Conservation (phyloP, 208 protist genomes). For the Leishmania tarentolae region DNA sequence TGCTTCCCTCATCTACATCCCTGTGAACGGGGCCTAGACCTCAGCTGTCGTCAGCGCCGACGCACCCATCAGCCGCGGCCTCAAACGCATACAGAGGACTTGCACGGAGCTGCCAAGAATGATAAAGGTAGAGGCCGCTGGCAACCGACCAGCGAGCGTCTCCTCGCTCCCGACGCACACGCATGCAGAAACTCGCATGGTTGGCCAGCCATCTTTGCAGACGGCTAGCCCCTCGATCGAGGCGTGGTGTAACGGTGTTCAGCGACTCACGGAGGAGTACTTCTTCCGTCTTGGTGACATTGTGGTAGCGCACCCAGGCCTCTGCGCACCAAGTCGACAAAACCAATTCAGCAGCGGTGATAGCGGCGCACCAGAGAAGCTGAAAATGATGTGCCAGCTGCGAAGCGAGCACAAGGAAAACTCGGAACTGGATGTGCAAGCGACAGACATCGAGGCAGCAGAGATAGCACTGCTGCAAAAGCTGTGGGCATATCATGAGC, state of each 20-base stretch:
- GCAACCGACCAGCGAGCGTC: background rate
- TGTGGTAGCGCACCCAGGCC: background rate
- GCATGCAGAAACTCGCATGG: background rate
- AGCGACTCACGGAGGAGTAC: constrained; percentile 18
- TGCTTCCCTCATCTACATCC: background rate
- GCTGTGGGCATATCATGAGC: constrained; percentile 9
- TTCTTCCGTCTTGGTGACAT: constrained; percentile 7
- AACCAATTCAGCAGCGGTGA: background rate
- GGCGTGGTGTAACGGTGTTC: constrained; percentile 8
- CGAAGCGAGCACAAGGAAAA: constrained; percentile 8
- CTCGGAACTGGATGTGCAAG: constrained; percentile 17
- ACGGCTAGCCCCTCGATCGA: background rate
- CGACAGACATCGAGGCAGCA: constrained; percentile 4
- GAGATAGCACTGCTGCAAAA: constrained; percentile 14
- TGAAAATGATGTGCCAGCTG: background rate
- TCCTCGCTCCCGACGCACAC: background rate
- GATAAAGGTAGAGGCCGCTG: background rate
- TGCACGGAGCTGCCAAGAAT: background rate
- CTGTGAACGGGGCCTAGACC: background rate
- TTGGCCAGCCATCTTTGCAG: background rate
- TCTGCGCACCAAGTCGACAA: background rate
- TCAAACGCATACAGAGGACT: background rate
- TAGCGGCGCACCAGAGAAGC: background rate
- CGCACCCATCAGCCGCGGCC: background rate
- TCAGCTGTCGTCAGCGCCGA: background rate